Base-by-base conservation (phyloP, 148 eudicot species). In the Chenopodium album region DNA sequence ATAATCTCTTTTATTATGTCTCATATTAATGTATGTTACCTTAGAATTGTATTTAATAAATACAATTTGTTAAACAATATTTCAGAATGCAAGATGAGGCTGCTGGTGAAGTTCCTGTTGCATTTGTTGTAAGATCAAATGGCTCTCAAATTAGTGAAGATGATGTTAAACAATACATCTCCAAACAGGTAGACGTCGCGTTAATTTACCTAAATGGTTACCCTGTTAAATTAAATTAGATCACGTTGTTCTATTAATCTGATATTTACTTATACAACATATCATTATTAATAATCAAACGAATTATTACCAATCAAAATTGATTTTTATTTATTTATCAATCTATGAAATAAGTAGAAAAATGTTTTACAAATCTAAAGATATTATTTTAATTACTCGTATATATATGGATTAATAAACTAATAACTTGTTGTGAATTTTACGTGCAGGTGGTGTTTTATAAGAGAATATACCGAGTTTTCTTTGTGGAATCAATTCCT, bases 51-150 rank as follows among this genome's bases (percentile, higher is more conserved):
- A 4, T 54, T 54, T 54, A 11, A 54, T 3, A 2, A 13, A 54
- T 17, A 16, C 4, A 54, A 13, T 54, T 54, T 54, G 4, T 11
- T 4, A 16, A 7, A 48, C 0, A 62, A 22, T n/a, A 65, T 28
- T 82, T 14, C 89, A 94, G 98, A 76, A 90, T 89, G 91, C 93
- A 89, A 83, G 94, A 95, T 75, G 96, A 89, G 70, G 94, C 89
- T 64, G 98, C 98, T 1, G 98, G 98, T 37, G 98, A 95, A 79
- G 92, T 95, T 14, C 98, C 98, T 0, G 94, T 93, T 47, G 97
- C 98, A 28, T 95, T 93, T 85, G 94, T 95, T 26, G 96, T 95
- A 52, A 86, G 82, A 22, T 86, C 96, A 16, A 88, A 90, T 60
- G 98, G 92, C 17, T 87, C 83, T 41, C 88, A 90, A 59, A 91